A percentile compares a stretch with the other conserved stretches of the same genome.
Evolutionary conservation across 1,139 yeast species (phyloP).

Genomic region (Candida neerlandica): DNA sequence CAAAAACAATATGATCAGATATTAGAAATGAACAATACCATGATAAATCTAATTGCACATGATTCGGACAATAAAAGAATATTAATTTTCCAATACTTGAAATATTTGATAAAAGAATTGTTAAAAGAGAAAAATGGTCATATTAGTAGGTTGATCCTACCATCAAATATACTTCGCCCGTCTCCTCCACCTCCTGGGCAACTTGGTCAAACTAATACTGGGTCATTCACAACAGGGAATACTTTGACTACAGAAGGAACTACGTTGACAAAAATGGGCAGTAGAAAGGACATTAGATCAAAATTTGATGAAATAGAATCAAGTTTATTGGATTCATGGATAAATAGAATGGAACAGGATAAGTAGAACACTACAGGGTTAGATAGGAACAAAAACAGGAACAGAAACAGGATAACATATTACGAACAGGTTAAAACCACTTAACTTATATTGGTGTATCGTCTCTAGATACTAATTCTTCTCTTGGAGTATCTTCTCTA

Average conservation of each 20-base stretch:
- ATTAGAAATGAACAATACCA: slow-evolving; percentile 33
- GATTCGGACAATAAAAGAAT: slow-evolving; percentile 27
- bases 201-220: not conserved
- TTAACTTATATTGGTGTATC: slow-evolving; percentile 5
- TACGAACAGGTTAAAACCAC: not conserved
- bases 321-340: slow-evolving; percentile 48
- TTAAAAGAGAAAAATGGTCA: slow-evolving; percentile 17
- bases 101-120: slow-evolving; percentile 44
- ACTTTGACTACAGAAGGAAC: not conserved
- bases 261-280: slow-evolving; percentile 5
- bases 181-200: not conserved
- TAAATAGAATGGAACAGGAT: slow-evolving; percentile 33
- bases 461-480: slow-evolving; percentile 1
- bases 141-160: slow-evolving; percentile 36
- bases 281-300: not conserved
- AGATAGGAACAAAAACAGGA: not conserved
- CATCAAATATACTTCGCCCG: slow-evolving; percentile 24
- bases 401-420: no score
- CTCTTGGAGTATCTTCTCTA: not conserved
- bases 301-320: slow-evolving; percentile 49
- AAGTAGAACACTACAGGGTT: not conserved
- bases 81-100: slow-evolving; percentile 42
- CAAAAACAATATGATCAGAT: slow-evolving; percentile 41
- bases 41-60: slow-evolving; percentile 27
- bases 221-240: not conserved